These are phyloP conservation scores for Saposhnikovia divaricata DNA, from an alignment of 129 eudicot genomes.

Conservation along the genomic window DNA sequence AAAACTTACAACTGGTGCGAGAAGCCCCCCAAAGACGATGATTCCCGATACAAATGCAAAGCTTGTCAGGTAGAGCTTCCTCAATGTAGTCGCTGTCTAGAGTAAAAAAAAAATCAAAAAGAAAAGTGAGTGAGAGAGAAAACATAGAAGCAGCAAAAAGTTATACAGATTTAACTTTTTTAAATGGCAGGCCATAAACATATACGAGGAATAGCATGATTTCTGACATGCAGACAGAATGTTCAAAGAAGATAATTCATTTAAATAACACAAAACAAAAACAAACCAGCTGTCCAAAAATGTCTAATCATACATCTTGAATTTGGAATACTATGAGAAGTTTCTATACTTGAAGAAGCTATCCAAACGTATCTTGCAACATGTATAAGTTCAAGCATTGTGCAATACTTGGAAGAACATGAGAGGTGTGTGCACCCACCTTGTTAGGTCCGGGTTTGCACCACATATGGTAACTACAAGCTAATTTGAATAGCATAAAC, in stretches of 20 bases:
- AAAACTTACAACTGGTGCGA: slow-evolving; percentile 86
- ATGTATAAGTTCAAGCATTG: background rate
- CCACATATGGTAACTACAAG: background rate
- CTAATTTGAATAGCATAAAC: background rate
- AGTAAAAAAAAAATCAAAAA: background rate
- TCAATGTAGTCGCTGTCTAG: slow-evolving; percentile 87
- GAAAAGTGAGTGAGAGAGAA: background rate
- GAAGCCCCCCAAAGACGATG: slow-evolving; percentile 84
- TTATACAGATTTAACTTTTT: background rate
- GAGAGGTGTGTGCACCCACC: background rate
- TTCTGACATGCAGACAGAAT: background rate
- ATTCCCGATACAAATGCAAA: slow-evolving; percentile 88
- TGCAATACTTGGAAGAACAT: background rate
- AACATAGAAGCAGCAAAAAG: background rate
- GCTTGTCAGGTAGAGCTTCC: slow-evolving; percentile 90
- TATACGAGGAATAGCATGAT: background rate
- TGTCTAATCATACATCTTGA: background rate
- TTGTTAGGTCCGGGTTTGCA: background rate
- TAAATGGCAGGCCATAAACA: background rate
- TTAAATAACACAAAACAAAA: background rate
- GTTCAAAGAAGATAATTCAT: background rate
- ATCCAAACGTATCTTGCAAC: background rate
- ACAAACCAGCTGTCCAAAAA: background rate
- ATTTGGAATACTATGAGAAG: background rate
- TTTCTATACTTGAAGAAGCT: background rate